These are phyloP conservation scores for Penicillium alfredii DNA, from an alignment of 495 filamentous ascomycete species.

Conservation along the genomic window DNA sequence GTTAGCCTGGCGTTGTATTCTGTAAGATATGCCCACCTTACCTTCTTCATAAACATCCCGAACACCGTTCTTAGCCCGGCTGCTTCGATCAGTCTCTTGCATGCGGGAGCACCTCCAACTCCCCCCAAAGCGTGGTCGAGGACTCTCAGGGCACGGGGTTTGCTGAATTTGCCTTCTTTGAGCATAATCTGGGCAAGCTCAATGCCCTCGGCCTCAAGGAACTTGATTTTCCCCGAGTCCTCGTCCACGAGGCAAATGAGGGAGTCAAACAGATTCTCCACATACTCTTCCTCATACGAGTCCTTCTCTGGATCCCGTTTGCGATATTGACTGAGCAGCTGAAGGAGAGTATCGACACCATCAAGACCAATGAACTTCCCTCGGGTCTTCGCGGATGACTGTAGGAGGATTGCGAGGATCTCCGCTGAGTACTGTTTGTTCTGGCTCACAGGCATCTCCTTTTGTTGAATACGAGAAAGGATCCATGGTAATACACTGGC, in stretches of 20 bases:
- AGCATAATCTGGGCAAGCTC: constrained; percentile 91
- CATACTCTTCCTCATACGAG: constrained; percentile 87
- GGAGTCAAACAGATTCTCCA: constrained; percentile 86
- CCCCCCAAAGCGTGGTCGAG: constrained; percentile 79
- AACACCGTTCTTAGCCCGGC: constrained; percentile 83
- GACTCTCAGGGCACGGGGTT: constrained; percentile 66
- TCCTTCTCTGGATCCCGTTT: constrained; percentile 82
- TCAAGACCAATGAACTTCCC: constrained; percentile 58
- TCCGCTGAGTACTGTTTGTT: constrained; percentile 97
- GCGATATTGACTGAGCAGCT: constrained; percentile 82
- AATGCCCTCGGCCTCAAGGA: constrained; percentile 85
- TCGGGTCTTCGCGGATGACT: constrained; percentile 61
- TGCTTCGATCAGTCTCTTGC: constrained; percentile 69
- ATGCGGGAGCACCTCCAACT: constrained; percentile 49
- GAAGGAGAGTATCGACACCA: constrained; percentile 73
- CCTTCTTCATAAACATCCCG: constrained; percentile 84
- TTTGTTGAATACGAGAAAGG: constrained; percentile 58
- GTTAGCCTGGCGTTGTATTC: constrained; percentile 15
- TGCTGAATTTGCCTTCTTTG: constrained; percentile 72
- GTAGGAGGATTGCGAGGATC: constrained; percentile 78
- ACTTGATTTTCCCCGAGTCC: constrained; percentile 67
- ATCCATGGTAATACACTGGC: constrained; percentile 69
- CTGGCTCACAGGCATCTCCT: constrained; percentile 60
- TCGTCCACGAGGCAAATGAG: constrained; percentile 76
- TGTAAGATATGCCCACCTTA: constrained; percentile 10